Base-by-base conservation (phyloP, 2,329 filamentous ascomycete species). In the Alternaria hordeiaustralica region DNA sequence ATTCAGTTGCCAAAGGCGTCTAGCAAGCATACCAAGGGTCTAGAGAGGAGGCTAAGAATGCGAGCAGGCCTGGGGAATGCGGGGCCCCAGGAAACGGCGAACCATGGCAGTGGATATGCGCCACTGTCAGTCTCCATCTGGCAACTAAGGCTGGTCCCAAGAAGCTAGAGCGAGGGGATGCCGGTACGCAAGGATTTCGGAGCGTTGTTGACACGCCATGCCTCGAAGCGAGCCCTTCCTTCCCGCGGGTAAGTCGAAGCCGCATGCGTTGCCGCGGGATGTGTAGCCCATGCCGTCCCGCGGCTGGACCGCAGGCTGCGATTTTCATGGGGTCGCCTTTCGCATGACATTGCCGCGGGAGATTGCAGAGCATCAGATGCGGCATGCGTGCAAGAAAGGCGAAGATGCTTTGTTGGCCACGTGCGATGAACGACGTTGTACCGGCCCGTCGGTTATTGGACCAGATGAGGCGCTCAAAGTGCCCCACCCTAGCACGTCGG, bases 81-180 rank as follows among this genome's bases (percentile, higher is more conserved):
- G 68, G 68, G 68, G 68, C 68, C 68, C 68, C 66, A 61, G 64
- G 59, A 62, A 55, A 45, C 43, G 54, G 55, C 64, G 62, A 70
- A 65, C 59, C 47, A 66, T 30, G 25, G 54, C 46, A 33, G 30
- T 49, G 50, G 44, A 56, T 33, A 55, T 50, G 49, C 50, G 59
- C 61, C 66, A 61, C 58, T 25, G 28, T 33, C 56, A 44, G 44
- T 33, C 47, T 15, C 43, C 30, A 43, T 59, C 36, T 36, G 50
- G 55, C 28, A 41, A 46, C 21, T 41, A 12, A 30, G 54, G 46
- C 49, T 41, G 18, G 21, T 58, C 18, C 49, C 26, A 43, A 36
- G 44, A 46, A 49, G 36, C 43, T 28, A 55, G 26, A 23, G 25
- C 18, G 49, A 49, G 36, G 28, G 15, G 36, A 41, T 0, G 36